phyloP scores from a whole-genome alignment of 768 basidiomycete genomes.

The Agrocybe chaxingu region DNA sequence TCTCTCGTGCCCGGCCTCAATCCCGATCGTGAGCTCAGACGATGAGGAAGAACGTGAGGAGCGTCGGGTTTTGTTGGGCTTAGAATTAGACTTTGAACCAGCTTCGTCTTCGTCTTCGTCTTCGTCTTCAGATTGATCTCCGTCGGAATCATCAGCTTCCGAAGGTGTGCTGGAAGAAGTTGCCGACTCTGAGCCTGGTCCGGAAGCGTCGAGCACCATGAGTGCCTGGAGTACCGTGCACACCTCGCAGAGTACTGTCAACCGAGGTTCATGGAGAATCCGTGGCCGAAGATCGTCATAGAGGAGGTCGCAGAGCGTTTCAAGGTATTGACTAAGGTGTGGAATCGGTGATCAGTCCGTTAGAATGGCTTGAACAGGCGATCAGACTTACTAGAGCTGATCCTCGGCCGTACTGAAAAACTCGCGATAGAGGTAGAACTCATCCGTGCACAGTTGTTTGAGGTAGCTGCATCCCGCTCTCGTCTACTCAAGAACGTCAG shows the following conservation, averaged over 20 bases:
- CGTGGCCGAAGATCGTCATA: constrained; percentile 95
- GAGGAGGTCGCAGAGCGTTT: constrained; percentile 88
- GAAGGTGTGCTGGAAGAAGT: constrained; percentile 7
- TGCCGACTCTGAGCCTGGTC: constrained; percentile 12
- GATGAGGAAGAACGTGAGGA: neutral
- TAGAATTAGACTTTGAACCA: neutral
- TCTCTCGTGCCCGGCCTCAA: constrained; percentile 31
- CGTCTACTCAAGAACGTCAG: constrained; percentile 48
- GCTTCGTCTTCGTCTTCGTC: constrained; percentile 9
- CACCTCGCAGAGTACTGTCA: constrained; percentile 88
- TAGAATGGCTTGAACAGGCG: neutral
- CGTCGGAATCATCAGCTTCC: constrained; percentile 25
- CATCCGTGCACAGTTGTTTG: constrained; percentile 87
- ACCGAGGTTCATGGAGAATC: constrained; percentile 87
- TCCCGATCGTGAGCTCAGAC: constrained; percentile 32
- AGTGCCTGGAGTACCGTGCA: constrained; percentile 95
- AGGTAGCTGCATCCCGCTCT: constrained; percentile 89
- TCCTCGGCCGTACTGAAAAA: constrained; percentile 90
- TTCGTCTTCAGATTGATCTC: constrained; percentile 20
- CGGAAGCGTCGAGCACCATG: constrained; percentile 84
- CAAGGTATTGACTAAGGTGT: constrained; percentile 71
- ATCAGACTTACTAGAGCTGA: constrained; percentile 38
- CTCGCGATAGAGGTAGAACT: constrained; percentile 79
- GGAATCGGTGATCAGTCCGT: constrained; percentile 1
- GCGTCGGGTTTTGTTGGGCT: neutral